These are phyloP conservation scores for Puccinia coronata DNA, from an alignment of 1,284 basidiomycete genomes.

Conservation along the genomic window DNA sequence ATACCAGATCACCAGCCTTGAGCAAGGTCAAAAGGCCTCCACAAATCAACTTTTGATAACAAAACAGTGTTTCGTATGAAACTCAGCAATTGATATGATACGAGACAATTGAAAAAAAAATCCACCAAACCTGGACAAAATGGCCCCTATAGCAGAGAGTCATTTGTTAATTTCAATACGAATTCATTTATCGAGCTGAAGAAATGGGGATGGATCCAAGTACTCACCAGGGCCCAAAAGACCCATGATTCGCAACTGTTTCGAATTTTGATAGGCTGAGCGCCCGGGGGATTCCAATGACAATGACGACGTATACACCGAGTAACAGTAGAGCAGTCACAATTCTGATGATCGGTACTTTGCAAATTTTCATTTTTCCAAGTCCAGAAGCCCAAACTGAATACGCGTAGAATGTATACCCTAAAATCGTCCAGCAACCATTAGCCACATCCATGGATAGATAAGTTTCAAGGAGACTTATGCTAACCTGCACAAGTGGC, in stretches of 20 bases:
- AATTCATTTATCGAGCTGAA: background rate
- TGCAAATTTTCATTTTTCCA: background rate
- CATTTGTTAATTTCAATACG: background rate
- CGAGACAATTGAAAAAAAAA: background rate
- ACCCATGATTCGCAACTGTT: background rate
- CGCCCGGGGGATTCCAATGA: background rate
- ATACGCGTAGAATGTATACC: slow-evolving; percentile 9
- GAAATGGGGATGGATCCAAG: background rate
- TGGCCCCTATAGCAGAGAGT: background rate
- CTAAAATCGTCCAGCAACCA: background rate
- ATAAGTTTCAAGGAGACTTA: background rate
- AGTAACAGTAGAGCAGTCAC: background rate
- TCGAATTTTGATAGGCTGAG: background rate
- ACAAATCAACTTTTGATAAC: background rate
- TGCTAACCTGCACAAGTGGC: slow-evolving; percentile 6
- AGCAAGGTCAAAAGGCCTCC: slow-evolving; percentile 18
- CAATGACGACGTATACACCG: background rate
- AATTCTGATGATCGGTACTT: slow-evolving; percentile 18
- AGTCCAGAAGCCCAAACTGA: background rate
- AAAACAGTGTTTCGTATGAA: background rate
- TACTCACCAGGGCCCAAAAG: background rate
- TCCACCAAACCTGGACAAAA: slow-evolving; percentile 8
- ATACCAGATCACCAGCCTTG: slow-evolving; percentile 8
- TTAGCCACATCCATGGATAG: background rate
- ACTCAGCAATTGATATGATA: background rate